Conservation (phyloP, 2,329 filamentous ascomycete genomes). For the Colletotrichum musicola region DNA sequence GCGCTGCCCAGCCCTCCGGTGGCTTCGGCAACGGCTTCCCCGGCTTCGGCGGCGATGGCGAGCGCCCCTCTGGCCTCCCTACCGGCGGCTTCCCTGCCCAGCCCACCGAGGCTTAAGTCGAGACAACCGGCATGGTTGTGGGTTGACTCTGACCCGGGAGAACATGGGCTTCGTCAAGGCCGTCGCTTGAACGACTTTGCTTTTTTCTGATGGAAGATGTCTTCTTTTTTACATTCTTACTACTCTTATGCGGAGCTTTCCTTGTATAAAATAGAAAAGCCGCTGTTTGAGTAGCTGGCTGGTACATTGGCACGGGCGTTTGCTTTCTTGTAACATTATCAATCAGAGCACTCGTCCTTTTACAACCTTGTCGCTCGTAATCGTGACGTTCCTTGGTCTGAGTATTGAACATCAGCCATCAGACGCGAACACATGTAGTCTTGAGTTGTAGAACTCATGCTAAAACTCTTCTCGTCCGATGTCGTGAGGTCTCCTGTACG, state of each 20-base stretch:
- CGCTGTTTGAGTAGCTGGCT: constrained; percentile 33
- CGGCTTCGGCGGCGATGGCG: constrained; percentile 13
- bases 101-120: constrained; percentile 19
- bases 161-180: constrained; percentile 1
- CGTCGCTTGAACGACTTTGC: constrained; percentile 19
- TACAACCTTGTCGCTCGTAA: neutral
- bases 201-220: constrained; percentile 19
- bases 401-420: no score
- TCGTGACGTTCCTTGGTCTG: neutral
- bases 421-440: no score
- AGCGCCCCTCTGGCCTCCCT: constrained; percentile 11
- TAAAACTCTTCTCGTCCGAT: no score
- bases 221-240: constrained; percentile 21
- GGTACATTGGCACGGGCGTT: constrained; percentile 29
- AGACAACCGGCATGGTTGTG: neutral
- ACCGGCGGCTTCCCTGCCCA: constrained; percentile 2
- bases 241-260: constrained; percentile 24
- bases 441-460: no score
- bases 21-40: constrained; percentile 27
- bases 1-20: constrained; percentile 31
- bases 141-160: constrained; percentile 13
- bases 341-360: constrained; percentile 24
- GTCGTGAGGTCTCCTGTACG: no score
- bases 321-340: constrained; percentile 13
- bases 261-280: constrained; percentile 33